Conservation (phyloP, 192 early-diverging fungal species). For the Coemansia sp. region DNA sequence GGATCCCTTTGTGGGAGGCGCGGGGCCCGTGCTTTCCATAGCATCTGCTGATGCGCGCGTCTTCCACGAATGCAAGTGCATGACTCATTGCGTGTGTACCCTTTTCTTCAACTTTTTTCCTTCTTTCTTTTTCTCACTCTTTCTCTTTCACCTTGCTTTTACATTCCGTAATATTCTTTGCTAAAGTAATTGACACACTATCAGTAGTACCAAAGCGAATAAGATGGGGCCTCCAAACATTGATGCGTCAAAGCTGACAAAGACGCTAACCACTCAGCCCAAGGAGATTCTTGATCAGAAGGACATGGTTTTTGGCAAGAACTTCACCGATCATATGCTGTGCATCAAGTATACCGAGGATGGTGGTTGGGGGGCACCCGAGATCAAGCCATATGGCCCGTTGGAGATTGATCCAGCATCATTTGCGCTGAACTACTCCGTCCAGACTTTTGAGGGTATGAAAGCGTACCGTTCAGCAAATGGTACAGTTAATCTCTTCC, state of each 20-base stretch:
- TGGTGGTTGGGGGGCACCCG: conserved; percentile 78
- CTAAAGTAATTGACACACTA: background rate
- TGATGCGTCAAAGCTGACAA: conserved; percentile 46
- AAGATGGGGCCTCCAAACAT: conserved; percentile 33
- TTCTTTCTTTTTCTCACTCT: background rate
- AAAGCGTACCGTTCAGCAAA: conserved; percentile 90
- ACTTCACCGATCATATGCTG: conserved; percentile 97
- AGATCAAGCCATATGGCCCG: conserved; percentile 83
- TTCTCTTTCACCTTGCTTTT: background rate
- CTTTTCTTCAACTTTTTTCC: background rate
- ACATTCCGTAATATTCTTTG: background rate
- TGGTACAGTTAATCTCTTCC: conserved; percentile 87
- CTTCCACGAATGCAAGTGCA: background rate
- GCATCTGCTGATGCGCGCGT: too few species aligned
- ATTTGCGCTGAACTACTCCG: conserved; percentile 91
- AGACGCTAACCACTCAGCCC: conserved; percentile 37
- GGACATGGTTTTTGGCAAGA: conserved; percentile 79
- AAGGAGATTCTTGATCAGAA: conserved; percentile 29
- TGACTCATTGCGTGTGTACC: background rate
- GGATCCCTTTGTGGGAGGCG: too few species aligned
- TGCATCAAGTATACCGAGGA: conserved; percentile 71
- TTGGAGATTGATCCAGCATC: conserved; percentile 79
- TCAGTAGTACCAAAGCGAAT: background rate
- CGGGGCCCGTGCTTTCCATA: too few species aligned
- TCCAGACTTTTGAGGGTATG: conserved; percentile 93